Base-by-base conservation (phyloP, 805 yeast genomes). In the Myxozyma nipponensis region DNA sequence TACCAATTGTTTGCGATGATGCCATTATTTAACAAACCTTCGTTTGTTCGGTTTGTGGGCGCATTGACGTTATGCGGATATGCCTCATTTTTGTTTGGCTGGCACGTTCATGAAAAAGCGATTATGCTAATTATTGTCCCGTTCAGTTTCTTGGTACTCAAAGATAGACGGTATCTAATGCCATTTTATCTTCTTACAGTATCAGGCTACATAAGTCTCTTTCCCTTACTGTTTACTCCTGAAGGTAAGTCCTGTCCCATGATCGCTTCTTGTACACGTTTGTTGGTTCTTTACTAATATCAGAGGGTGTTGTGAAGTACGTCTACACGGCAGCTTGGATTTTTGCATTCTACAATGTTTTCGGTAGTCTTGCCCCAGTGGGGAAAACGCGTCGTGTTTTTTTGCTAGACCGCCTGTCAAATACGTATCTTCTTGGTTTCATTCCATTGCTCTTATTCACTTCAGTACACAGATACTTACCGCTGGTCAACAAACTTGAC, bases 21-120 rank as follows among this genome's bases (percentile, higher is more conserved):
- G n/a, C 58, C 56, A 6, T 38, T 58, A 18, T 68, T 73, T 47
- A 59, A 83, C 28, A 80, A 79, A 49, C 96, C 96, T 3, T 81
- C 82, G 1, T 86, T 77, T 65, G 81, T 80, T 56, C 75, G 95
- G 57, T 93, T 93, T 60, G 66, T 90, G 17, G 96, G 95, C 0
- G 79, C 90, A 1, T 69, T 93, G 60, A 84, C 96, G 0, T 74
- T 91, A 42, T 91, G 98, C 69, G 98, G 95, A 3, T 87, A 80
- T 69, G 82, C 96, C 0, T 85, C 96, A 1, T 93, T 86, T 63
- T 69, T 93, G 43, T 93, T 93, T 69, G 98, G 99, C 3, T 93
- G 98, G 97, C 98, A 93, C 64, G 98, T 93, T 22, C 98, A 93
- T 70, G 98, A 93, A 68, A 93, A 93, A 75, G 98, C 98, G 0